phyloP scores from a whole-genome alignment of 169 alveolate genomes.

The Eimeria acervulina region DNA sequence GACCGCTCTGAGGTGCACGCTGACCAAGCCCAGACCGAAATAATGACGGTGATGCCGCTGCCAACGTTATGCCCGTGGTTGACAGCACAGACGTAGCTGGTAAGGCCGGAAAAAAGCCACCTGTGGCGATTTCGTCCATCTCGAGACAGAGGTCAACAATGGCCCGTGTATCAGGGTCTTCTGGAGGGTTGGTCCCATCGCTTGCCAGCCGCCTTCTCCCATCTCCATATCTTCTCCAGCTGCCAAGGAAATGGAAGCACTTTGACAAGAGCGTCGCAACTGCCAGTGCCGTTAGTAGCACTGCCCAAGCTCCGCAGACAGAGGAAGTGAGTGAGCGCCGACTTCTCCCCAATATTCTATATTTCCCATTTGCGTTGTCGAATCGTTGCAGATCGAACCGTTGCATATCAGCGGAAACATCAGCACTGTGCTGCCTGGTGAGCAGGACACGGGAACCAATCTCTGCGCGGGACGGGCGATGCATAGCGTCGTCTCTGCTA shows the following conservation, averaged over 20 bases:
- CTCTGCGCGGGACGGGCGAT: neutral
- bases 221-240: neutral
- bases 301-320: neutral
- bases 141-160: constrained; percentile 1
- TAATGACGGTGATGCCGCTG: neutral
- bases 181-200: neutral
- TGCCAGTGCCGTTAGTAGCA: neutral
- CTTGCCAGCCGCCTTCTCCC: neutral
- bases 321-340: neutral
- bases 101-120: neutral
- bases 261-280: constrained; percentile 5
- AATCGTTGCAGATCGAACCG: neutral
- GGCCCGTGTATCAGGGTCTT: neutral
- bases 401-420: neutral
- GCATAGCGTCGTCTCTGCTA: neutral
- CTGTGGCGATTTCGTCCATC: neutral
- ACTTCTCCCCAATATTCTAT: neutral
- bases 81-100: neutral
- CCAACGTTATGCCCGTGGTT: neutral
- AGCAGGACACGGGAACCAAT: neutral
- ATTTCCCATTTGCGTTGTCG: neutral
- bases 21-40: neutral
- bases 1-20: neutral
- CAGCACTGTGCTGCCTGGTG: neutral
- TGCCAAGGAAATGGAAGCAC: neutral